A percentile compares a stretch with the other conserved stretches of the same genome.
These are phyloP conservation scores for Phyllosticta ampelicida DNA, from an alignment of 2,329 filamentous ascomycete genomes.

Conservation along the genomic window DNA sequence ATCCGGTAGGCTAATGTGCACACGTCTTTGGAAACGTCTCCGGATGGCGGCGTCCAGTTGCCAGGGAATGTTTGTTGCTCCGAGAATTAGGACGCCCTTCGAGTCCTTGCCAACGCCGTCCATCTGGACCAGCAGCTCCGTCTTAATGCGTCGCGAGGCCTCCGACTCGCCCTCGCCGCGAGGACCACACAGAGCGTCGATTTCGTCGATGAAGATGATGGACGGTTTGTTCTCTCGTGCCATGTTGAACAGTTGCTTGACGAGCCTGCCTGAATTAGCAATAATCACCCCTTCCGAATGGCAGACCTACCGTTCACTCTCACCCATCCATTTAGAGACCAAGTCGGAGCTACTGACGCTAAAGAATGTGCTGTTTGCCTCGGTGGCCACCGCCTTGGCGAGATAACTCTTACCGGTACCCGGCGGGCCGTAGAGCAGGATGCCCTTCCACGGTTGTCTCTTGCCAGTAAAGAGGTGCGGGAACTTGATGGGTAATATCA, in stretches of 20 bases:
- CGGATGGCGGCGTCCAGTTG: constrained; percentile 94
- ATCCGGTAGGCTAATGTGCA: constrained; percentile 92
- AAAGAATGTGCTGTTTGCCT: constrained; percentile 98
- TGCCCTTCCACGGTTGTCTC: constrained; percentile 96
- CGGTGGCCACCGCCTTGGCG: constrained; percentile 93
- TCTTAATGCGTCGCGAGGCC: constrained; percentile 95
- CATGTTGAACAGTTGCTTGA: constrained; percentile 96
- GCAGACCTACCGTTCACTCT: constrained; percentile 78
- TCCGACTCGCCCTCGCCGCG: constrained; percentile 93
- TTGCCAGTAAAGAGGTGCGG: constrained; percentile 94
- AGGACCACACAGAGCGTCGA: constrained; percentile 90
- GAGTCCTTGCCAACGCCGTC: constrained; percentile 96
- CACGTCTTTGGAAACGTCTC: constrained; percentile 86
- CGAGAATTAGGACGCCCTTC: constrained; percentile 84
- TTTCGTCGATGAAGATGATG: constrained; percentile 98
- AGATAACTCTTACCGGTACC: constrained; percentile 97
- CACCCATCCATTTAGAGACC: constrained; percentile 99
- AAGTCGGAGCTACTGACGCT: constrained; percentile 94
- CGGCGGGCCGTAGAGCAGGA: constrained; percentile 87
- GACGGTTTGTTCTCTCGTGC: constrained; percentile 95
- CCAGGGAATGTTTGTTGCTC: constrained; percentile 98
- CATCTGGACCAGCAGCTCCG: constrained; percentile 97
- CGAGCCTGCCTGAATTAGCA: constrained; percentile 49
- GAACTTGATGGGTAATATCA: constrained; percentile 96
- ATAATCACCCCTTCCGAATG: not conserved